Evolutionary conservation across 2,329 filamentous ascomycete genomes (phyloP).

Genomic region (Nemania sp.): DNA sequence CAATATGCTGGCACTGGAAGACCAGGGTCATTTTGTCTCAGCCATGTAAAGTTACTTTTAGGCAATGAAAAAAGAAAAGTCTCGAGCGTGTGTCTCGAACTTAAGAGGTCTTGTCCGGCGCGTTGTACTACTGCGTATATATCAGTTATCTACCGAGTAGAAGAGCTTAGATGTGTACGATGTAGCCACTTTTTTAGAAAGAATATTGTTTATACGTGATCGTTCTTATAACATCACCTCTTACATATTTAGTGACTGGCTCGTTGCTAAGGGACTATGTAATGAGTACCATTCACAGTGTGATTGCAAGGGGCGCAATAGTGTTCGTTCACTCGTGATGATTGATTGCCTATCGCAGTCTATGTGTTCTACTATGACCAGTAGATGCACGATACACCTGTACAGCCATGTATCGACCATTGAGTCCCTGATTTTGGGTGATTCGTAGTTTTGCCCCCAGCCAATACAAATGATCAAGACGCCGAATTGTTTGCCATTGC

Average conservation of each 20-base stretch:
- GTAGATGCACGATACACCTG: conserved; percentile 26
- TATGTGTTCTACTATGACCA: conserved; percentile 32
- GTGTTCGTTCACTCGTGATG: conserved; percentile 34
- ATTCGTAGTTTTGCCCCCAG: conserved; percentile 41
- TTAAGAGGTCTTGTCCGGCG: neutral
- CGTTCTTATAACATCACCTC: too few relatives aligned
- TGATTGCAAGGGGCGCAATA: neutral
- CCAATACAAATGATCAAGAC: conserved; percentile 47
- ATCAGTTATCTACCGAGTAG: neutral
- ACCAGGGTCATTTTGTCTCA: conserved; percentile 10
- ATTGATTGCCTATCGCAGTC: conserved; percentile 41
- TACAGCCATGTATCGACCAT: conserved; percentile 42
- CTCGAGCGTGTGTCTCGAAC: neutral
- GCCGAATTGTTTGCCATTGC: conserved; percentile 46
- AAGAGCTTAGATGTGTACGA: neutral
- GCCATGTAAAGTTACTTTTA: conserved; percentile 27
- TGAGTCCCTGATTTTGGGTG: conserved; percentile 36
- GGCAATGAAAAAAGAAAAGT: conserved; percentile 7
- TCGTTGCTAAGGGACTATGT: too few relatives aligned
- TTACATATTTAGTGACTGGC: too few relatives aligned
- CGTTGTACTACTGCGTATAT: neutral
- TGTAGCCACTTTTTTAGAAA: neutral
- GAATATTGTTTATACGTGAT: neutral
- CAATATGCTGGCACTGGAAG: conserved; percentile 24
- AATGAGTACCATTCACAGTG: neutral